Conservation (phyloP, 78 protist species). For the Dictyostelium discoideum region dicty_2.7 NC_007088.5:3003501-3004000, state of each 20-base stretch:
- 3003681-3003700: slow-evolving; percentile 95
- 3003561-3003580: slow-evolving; percentile 84
- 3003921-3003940: too few species aligned
- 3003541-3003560: slow-evolving; percentile 42
- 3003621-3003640: slow-evolving; percentile 74
- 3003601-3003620: slow-evolving; percentile 88
- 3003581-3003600: slow-evolving; percentile 90
- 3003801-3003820: neutral
- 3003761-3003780: too few species aligned
- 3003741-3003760: neutral
- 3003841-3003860: neutral
- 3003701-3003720: slow-evolving; percentile 88
- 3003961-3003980: slow-evolving; percentile 90
- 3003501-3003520: slow-evolving; percentile 68
- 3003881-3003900: neutral
- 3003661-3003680: slow-evolving; percentile 92
- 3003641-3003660: slow-evolving; percentile 75
- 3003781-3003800: too few species aligned
- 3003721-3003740: slow-evolving; percentile 40
- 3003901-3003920: too few species aligned
- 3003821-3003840: neutral
- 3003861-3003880: neutral
- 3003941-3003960: slow-evolving; percentile 20
- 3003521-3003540: slow-evolving; percentile 82
- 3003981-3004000: slow-evolving; percentile 92